Conservation (phyloP, 768 basidiomycete genomes). For the Tulasnella sp. region DNA sequence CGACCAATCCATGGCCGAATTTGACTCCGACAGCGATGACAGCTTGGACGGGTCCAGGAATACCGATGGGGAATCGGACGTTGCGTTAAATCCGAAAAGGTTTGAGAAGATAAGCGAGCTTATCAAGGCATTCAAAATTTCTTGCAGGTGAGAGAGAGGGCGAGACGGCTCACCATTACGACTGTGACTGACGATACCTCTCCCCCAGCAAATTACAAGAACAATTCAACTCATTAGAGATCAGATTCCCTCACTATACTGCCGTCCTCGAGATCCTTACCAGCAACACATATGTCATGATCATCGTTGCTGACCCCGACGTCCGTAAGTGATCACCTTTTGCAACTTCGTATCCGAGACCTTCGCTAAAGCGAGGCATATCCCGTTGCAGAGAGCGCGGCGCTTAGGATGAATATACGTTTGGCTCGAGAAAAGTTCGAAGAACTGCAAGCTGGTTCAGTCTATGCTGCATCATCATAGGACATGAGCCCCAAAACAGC, state of each 20-base stretch:
- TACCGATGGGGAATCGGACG: conserved; percentile 10
- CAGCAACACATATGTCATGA: conserved; percentile 85
- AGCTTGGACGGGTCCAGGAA: conserved; percentile 39
- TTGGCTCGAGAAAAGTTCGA: conserved; percentile 85
- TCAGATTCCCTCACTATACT: conserved; percentile 80
- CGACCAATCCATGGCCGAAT: conserved; percentile 29
- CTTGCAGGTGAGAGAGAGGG: conserved; percentile 59
- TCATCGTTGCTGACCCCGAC: conserved; percentile 84
- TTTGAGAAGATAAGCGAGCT: conserved; percentile 62
- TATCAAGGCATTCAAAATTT: conserved; percentile 92
- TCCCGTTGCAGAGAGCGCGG: conserved; percentile 66
- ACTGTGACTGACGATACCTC: conserved; percentile 26
- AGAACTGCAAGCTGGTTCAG: conserved; percentile 49
- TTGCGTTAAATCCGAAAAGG: conserved; percentile 46
- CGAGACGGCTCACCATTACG: conserved; percentile 36
- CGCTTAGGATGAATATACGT: conserved; percentile 80
- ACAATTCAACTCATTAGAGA: conserved; percentile 81
- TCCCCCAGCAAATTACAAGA: conserved; percentile 51
- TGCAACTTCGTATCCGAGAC: background rate
- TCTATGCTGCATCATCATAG: conserved; percentile 3
- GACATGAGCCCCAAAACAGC: background rate
- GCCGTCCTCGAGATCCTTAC: conserved; percentile 92
- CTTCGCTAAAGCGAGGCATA: background rate
- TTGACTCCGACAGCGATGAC: conserved; percentile 30
- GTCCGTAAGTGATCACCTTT: conserved; percentile 56